Conservation (phyloP, 2,329 filamentous ascomycete genomes). For the Cryphonectria radicalis region DNA sequence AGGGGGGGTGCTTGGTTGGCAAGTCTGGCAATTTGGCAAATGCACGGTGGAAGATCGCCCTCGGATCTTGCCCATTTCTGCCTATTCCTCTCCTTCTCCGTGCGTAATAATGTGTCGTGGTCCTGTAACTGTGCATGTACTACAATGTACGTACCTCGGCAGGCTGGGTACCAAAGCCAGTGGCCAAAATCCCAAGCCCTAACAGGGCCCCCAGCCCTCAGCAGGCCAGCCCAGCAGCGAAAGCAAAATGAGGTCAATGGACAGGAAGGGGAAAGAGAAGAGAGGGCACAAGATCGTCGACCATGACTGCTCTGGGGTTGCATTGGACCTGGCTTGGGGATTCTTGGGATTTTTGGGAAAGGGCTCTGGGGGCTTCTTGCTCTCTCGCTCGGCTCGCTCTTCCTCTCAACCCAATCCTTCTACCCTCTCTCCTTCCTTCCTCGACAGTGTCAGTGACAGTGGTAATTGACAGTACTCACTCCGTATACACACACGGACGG, state of each 20-base stretch:
- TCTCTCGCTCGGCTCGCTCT: too few species aligned
- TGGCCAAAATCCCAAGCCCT: neutral
- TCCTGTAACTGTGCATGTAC: neutral
- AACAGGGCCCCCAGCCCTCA: neutral
- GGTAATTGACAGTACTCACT: neutral
- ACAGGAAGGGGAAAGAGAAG: neutral
- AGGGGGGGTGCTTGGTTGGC: neutral
- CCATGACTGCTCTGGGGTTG: neutral
- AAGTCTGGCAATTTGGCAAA: neutral
- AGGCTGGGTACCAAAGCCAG: neutral
- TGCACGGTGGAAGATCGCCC: conserved; percentile 1
- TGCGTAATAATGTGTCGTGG: neutral
- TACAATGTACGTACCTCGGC: neutral
- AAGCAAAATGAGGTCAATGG: neutral
- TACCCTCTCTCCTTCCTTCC: neutral
- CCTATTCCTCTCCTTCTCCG: neutral
- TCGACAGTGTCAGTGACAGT: neutral
- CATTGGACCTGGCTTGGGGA: neutral
- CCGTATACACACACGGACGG: neutral
- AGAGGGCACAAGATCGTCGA: conserved; percentile 3
- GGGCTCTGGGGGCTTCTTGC: neutral
- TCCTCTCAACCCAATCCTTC: neutral
- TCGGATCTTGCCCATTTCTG: conserved; percentile 6
- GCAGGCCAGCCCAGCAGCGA: neutral
- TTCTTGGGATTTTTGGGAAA: neutral